These are phyloP conservation scores for Ulota crispa DNA, from an alignment of 225 moss, liverwort and hornwort species.

Conservation along the genomic window DNA sequence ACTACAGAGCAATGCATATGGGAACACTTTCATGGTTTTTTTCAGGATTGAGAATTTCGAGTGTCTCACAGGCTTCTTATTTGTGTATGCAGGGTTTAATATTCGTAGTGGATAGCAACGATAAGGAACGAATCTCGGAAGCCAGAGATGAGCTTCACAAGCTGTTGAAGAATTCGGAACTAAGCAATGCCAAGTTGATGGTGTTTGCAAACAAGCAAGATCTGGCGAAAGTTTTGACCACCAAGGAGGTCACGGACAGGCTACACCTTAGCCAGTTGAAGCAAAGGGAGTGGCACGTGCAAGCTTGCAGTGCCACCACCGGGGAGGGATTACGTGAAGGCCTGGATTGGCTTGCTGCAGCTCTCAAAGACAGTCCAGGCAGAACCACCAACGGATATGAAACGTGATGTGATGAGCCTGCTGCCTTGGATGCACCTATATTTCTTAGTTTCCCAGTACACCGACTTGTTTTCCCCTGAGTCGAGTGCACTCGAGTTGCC, in stretches of 20 bases:
- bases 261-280: constrained; percentile 46
- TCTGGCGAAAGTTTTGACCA: constrained; percentile 39
- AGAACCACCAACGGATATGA: background rate
- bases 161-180: constrained; percentile 45
- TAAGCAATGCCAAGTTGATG: constrained; percentile 45
- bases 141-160: constrained; percentile 73
- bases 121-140: constrained; percentile 58
- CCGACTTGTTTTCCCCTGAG: background rate
- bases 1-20: background rate
- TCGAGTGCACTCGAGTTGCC: constrained; percentile 4
- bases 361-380: constrained; percentile 38
- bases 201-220: constrained; percentile 76
- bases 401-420: background rate
- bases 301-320: constrained; percentile 62
- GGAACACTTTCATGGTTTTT: background rate
- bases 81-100: constrained; percentile 58
- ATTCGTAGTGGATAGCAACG: constrained; percentile 67
- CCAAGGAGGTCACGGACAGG: constrained; percentile 58
- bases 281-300: constrained; percentile 57
- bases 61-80: background rate
- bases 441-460: background rate
- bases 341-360: constrained; percentile 44
- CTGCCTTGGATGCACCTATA: background rate
- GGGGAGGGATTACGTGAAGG: constrained; percentile 62
- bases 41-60: background rate